Evolutionary conservation across 495 filamentous ascomycete species (phyloP).

Genomic region (Polyplosphaeria fusca): DNA sequence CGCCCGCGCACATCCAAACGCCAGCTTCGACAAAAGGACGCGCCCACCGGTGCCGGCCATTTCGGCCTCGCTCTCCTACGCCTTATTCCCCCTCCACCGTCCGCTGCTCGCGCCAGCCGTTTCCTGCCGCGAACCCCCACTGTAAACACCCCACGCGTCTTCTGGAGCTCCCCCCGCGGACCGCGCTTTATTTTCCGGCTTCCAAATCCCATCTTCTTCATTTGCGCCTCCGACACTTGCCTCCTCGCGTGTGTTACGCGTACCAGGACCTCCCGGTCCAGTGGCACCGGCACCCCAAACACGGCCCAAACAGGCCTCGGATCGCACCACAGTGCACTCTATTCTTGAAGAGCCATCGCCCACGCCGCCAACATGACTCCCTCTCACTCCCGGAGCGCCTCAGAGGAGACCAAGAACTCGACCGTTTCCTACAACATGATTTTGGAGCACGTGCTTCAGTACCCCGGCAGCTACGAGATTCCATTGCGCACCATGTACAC

Average conservation of each 20-base stretch:
- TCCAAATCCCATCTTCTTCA: constrained; percentile 1
- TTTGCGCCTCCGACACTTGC: background rate
- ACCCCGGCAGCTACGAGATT: constrained; percentile 66
- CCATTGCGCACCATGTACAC: constrained; percentile 72
- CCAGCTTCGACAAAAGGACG: background rate
- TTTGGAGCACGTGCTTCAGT: constrained; percentile 65
- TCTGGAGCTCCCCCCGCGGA: constrained; percentile 2
- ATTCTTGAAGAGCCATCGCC: background rate
- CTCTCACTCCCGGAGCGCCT: constrained; percentile 35
- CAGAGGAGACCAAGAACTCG: constrained; percentile 31
- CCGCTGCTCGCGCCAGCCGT: background rate
- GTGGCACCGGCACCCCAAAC: constrained; percentile 8
- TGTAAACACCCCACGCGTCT: constrained; percentile 9
- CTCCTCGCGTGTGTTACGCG: constrained; percentile 8
- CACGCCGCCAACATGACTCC: constrained; percentile 26
- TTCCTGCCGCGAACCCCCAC: background rate
- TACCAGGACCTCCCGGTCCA: constrained; percentile 16
- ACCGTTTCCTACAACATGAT: constrained; percentile 46
- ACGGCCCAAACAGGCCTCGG: background rate
- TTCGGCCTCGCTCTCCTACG: background rate
- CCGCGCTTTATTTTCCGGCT: constrained; percentile 6
- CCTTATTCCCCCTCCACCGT: background rate
- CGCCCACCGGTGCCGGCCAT: background rate
- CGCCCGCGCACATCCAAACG: background rate
- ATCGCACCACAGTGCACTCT: background rate